Base-by-base conservation (phyloP, 1,284 basidiomycete species). In the Moniliophthora roreri region DNA sequence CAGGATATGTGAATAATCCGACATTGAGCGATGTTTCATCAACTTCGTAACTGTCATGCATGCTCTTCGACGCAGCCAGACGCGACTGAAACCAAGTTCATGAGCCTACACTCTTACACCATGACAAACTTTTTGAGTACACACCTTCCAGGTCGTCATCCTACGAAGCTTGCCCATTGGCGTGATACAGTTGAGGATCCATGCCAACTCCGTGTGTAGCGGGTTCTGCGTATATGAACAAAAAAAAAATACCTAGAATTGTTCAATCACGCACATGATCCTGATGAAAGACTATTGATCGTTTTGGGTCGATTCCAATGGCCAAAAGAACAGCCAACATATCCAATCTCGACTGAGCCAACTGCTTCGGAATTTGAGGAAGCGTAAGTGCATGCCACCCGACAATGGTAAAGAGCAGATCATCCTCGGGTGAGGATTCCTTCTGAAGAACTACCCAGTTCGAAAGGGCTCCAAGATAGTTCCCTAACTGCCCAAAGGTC, bases 121-220 rank as follows among this genome's bases (percentile, higher is more conserved):
- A n/a, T n/a, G n/a, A n/a, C n/a, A n/a, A n/a, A n/a, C n/a, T n/a
- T 32, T 32, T 15, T 49, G 39, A n/a, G 21, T 23, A 24, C 76
- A 32, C 54, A 88, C 91, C 81, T 96, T 98, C 94, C 94, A 98
- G 0, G 93, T 95, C 1, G 94, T 97, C 94, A 97, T 96, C 38
- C 94, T 75, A 36, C 85, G 81, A 9, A 98, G 72, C 61, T 85
- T 86, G 6, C 94, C 93, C 41, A 96, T 79, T 0, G 92, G 84
- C 0, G 92, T 88, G 37, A 95, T 71, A 61, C 94, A 96, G 60
- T 85, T 91, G 50, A 98, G 69, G 53, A 95, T 84, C 95, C 95
- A 98, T 1, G 89, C 87, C n/a, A 98, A 74, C 63, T 98, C 93
- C 0, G 87, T 79, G 64, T 98, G 95, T 58, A 90, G 79, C 28